These are phyloP conservation scores for Starmerella bombi DNA, from an alignment of 805 yeast genomes.

Conservation along the genomic window DNA sequence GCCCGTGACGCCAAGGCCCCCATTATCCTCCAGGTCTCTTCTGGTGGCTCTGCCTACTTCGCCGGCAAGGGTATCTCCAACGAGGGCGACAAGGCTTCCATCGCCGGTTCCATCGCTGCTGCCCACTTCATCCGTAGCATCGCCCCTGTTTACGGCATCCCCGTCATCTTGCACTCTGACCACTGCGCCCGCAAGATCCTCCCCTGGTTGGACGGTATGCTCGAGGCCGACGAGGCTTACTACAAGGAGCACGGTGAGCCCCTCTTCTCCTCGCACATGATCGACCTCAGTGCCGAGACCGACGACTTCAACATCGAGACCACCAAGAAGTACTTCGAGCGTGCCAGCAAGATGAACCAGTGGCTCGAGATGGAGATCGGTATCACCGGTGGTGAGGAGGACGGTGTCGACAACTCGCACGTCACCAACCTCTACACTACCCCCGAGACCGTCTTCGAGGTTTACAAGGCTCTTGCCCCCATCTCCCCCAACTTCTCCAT, in stretches of 20 bases:
- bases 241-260: constrained; percentile 81
- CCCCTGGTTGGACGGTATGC: constrained; percentile 98
- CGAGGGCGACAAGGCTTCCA: constrained; percentile 85
- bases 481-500: constrained; percentile 96
- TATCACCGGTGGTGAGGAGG: constrained; percentile 99
- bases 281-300: constrained; percentile 91
- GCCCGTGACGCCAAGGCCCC: constrained; percentile 92
- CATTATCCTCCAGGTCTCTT: constrained; percentile 90
- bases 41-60: constrained; percentile 99
- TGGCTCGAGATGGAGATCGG: constrained; percentile 99
- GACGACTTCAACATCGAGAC: constrained; percentile 92
- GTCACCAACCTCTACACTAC: constrained; percentile 84
- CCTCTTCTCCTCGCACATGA: constrained; percentile 96
- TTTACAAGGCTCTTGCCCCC: constrained; percentile 77
- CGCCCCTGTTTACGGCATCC: constrained; percentile 93
- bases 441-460: constrained; percentile 87
- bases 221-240: constrained; percentile 90
- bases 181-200: constrained; percentile 97
- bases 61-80: constrained; percentile 98
- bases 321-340: constrained; percentile 87
- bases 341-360: constrained; percentile 88
- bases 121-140: constrained; percentile 94
- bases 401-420: constrained; percentile 97
- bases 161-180: constrained; percentile 94
- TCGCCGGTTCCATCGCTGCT: constrained; percentile 91